Percentiles rank a stretch among this genome's conserved stretches.
These are phyloP conservation scores for Exophiala lecanii-corni DNA, from an alignment of 2,329 filamentous ascomycete species.

Conservation along the genomic window DNA sequence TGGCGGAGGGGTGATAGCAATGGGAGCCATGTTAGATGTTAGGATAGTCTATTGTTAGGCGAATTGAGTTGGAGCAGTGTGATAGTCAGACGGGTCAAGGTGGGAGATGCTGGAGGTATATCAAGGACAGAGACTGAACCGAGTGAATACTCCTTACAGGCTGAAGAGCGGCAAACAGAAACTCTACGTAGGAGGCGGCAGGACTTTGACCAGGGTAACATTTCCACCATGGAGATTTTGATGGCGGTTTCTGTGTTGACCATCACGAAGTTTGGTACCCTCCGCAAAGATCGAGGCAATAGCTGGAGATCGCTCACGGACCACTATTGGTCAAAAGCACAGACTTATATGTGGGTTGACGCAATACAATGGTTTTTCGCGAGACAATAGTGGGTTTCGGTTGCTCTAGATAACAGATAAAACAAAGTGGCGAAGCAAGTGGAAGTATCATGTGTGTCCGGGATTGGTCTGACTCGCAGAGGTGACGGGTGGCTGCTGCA, in stretches of 20 bases:
- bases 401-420: not conserved
- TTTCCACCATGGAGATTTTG: not conserved
- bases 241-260: conserved; percentile 5
- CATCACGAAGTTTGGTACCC: conserved; percentile 14
- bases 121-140: too few species aligned
- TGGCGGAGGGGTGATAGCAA: conserved; percentile 23
- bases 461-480: conserved; percentile 1
- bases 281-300: conserved; percentile 3
- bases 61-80: conserved; percentile 1
- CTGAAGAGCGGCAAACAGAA: not conserved
- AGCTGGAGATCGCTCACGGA: not conserved
- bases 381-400: conserved; percentile 5
- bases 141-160: too few species aligned
- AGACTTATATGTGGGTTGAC: not conserved
- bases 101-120: too few species aligned
- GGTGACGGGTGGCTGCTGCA: conserved; percentile 10
- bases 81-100: too few species aligned
- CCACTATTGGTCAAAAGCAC: not conserved
- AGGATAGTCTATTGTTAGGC: not conserved
- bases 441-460: conserved; percentile 4
- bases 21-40: conserved; percentile 23
- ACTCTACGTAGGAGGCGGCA: conserved; percentile 18
- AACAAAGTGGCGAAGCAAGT: conserved; percentile 11
- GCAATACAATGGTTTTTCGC: not conserved
- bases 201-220: conserved; percentile 9